phyloP scores from a whole-genome alignment of 108 stramenopile genomes.

The Cyclotella atomus region DNA sequence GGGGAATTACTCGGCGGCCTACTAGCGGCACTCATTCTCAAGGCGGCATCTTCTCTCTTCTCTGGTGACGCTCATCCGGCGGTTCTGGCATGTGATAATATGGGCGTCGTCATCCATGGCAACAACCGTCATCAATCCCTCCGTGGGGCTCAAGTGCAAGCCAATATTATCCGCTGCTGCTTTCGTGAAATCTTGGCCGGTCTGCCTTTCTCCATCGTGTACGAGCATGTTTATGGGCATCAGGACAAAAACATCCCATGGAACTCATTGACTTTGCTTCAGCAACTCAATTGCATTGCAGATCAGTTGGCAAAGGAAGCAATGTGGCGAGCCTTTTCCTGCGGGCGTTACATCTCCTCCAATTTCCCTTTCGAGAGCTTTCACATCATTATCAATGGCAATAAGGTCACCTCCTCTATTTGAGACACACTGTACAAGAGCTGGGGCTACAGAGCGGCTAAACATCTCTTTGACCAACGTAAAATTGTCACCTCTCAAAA shows the following conservation, averaged over 20 bases:
- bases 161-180: background rate
- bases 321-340: background rate
- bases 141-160: conserved; percentile 1
- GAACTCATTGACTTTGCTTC: background rate
- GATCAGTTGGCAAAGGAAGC: conserved; percentile 9
- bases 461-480: background rate
- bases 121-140: background rate
- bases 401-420: conserved; percentile 5
- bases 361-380: background rate
- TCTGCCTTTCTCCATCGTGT: background rate
- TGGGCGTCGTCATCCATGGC: conserved; percentile 7
- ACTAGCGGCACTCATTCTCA: background rate
- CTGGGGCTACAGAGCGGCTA: background rate
- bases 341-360: background rate
- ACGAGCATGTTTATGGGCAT: conserved; percentile 8
- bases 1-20: conserved; percentile 10
- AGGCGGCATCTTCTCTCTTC: background rate
- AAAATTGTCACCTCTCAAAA: background rate
- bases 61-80: background rate
- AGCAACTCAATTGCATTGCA: background rate
- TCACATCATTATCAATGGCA: background rate
- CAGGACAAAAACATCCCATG: background rate
- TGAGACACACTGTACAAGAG: background rate
- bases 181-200: background rate
- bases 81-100: conserved; percentile 6